A percentile compares a stretch with the other conserved stretches of the same genome.
These are phyloP conservation scores for Lodderomyces metapsilosis DNA, from an alignment of 1,139 yeast species.

Conservation along the genomic window DNA sequence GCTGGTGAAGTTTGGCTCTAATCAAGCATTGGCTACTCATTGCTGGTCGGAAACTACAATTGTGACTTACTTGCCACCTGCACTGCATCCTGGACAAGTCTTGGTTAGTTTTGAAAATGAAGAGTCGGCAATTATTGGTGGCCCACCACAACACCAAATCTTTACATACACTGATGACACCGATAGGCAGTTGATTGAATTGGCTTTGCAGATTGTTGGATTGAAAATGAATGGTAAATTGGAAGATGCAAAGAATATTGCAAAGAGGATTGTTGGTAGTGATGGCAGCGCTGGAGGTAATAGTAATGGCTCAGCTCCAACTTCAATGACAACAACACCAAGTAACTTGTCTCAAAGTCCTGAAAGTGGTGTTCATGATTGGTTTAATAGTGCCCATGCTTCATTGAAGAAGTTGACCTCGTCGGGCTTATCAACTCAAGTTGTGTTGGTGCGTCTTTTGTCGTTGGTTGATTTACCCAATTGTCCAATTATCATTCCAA, in stretches of 20 bases:
- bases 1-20: constrained; percentile 81
- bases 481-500: constrained; percentile 62
- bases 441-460: constrained; percentile 60
- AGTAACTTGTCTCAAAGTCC: constrained; percentile 6
- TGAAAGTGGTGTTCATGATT: constrained; percentile 21
- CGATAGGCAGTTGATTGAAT: constrained; percentile 85
- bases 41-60: constrained; percentile 96
- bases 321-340: constrained; percentile 6
- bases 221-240: constrained; percentile 90
- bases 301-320: constrained; percentile 6
- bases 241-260: constrained; percentile 90
- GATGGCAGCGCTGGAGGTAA: constrained; percentile 23
- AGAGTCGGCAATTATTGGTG: constrained; percentile 30
- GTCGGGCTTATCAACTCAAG: constrained; percentile 52
- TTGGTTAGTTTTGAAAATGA: constrained; percentile 72
- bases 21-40: constrained; percentile 81
- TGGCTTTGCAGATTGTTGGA: constrained; percentile 92
- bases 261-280: constrained; percentile 78
- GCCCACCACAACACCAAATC: constrained; percentile 50
- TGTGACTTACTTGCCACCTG: constrained; percentile 91
- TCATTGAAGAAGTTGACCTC: constrained; percentile 50
- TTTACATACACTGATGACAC: constrained; percentile 93
- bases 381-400: constrained; percentile 50
- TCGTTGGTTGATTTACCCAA: constrained; percentile 61
- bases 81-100: constrained; percentile 86